Evolutionary conservation across 352 stramenopile species (phyloP).

Genomic region (Pythium biforme): DNA sequence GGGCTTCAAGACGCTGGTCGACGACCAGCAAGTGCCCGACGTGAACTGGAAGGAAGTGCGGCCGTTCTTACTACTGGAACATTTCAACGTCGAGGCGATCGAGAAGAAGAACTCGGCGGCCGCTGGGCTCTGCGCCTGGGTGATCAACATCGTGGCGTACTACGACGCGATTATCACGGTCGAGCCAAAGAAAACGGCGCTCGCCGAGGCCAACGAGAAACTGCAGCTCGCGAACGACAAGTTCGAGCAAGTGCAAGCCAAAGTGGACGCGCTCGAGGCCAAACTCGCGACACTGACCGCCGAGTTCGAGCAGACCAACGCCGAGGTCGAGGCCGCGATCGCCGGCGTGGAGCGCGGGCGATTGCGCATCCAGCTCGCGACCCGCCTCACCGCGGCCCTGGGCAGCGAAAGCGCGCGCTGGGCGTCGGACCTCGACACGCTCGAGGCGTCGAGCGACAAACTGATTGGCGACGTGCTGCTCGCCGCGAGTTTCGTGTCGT

Average conservation of each 20-base stretch:
- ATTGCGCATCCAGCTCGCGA: conserved; percentile 90
- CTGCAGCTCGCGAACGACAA: conserved; percentile 81
- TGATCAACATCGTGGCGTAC: conserved; percentile 93
- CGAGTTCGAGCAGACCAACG: conserved; percentile 88
- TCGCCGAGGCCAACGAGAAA: conserved; percentile 80
- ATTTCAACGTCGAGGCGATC: conserved; percentile 81
- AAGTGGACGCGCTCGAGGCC: conserved; percentile 86
- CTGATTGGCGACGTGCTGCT: conserved; percentile 91
- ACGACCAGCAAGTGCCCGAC: conserved; percentile 65
- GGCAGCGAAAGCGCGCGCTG: conserved; percentile 93
- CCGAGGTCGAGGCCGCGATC: conserved; percentile 90
- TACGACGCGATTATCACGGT: conserved; percentile 94
- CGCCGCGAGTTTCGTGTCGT: conserved; percentile 91
- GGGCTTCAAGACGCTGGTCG: conserved; percentile 65
- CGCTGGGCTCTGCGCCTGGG: conserved; percentile 75
- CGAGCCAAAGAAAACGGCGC: conserved; percentile 89
- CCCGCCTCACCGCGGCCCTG: conserved; percentile 88
- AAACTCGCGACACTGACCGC: conserved; percentile 77
- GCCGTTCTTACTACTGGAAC: conserved; percentile 70
- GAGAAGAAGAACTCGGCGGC: conserved; percentile 84
- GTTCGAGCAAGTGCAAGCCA: conserved; percentile 85
- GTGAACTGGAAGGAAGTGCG: conserved; percentile 84
- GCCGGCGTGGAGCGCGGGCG: conserved; percentile 81
- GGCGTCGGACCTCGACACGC: conserved; percentile 74
- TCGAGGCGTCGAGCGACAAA: conserved; percentile 71